Percentiles rank a stretch among this genome's conserved stretches.
Evolutionary conservation across 768 basidiomycete genomes (phyloP).

Genomic region (Tricholoma terreum): DNA sequence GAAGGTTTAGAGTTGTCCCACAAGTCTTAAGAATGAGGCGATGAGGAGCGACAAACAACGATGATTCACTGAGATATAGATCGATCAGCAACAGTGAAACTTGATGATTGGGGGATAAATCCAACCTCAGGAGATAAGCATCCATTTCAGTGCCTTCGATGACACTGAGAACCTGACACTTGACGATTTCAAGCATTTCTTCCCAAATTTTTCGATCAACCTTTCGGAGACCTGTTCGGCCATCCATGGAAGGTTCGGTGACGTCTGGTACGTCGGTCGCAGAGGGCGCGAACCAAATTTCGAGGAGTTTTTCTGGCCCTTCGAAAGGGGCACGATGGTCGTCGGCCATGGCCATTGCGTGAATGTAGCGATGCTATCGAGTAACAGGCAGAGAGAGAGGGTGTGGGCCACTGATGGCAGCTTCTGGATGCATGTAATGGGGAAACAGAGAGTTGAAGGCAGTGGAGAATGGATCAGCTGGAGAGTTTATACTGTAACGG

Average conservation of each 20-base stretch:
- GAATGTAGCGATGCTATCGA: conserved; percentile 45
- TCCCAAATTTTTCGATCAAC: conserved; percentile 84
- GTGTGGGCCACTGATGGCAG: conserved; percentile 22
- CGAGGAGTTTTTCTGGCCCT: conserved; percentile 92
- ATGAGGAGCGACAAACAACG: conserved; percentile 92
- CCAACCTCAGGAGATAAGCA: conserved; percentile 93
- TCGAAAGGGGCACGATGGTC: conserved; percentile 66
- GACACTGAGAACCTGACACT: conserved; percentile 92
- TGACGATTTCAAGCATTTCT: conserved; percentile 94
- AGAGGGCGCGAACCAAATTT: conserved; percentile 95
- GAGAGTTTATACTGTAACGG: not conserved
- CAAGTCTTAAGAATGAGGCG: conserved; percentile 98
- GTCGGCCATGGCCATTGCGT: conserved; percentile 30
- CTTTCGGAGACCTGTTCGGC: conserved; percentile 69
- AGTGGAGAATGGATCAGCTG: not conserved
- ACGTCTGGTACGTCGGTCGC: conserved; percentile 54
- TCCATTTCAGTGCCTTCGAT: conserved; percentile 88
- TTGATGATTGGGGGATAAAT: conserved; percentile 6
- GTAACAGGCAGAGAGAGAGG: conserved; percentile 38
- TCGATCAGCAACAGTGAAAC: conserved; percentile 10
- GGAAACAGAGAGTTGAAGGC: conserved; percentile 12
- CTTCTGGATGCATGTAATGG: conserved; percentile 44
- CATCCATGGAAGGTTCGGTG: conserved; percentile 28
- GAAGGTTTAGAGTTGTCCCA: conserved; percentile 95
- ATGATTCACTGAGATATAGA: conserved; percentile 80